Conservation (phyloP, 495 filamentous ascomycete species). For the Collariella sp. region DNA sequence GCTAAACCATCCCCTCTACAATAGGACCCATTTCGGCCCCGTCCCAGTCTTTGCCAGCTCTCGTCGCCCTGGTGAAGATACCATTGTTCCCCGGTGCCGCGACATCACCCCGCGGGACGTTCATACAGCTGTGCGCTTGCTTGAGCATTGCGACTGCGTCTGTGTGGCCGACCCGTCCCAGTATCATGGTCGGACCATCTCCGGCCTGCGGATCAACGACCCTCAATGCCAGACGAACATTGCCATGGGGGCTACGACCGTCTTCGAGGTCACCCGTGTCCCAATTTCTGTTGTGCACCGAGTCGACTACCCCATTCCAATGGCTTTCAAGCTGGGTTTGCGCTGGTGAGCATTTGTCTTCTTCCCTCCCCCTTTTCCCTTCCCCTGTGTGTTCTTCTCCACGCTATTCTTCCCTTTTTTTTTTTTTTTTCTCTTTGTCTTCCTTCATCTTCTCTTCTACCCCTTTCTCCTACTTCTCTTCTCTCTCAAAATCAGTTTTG, state of each 20-base stretch:
- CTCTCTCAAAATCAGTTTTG: too few species aligned
- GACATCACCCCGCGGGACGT: slow-evolving; percentile 10
- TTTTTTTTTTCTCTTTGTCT: too few species aligned
- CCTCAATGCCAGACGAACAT: background rate
- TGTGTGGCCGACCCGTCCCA: background rate
- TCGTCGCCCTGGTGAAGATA: background rate
- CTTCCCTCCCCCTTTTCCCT: too few species aligned
- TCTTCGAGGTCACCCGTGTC: background rate
- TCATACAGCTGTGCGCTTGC: background rate
- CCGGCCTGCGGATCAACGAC: slow-evolving; percentile 6
- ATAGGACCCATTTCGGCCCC: background rate
- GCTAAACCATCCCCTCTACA: background rate
- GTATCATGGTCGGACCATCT: background rate
- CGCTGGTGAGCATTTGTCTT: too few species aligned
- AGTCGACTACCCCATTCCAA: background rate
- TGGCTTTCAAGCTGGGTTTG: slow-evolving; percentile 3
- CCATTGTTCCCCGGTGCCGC: too few species aligned
- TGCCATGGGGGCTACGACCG: background rate
- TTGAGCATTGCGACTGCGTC: background rate
- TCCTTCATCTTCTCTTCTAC: too few species aligned
- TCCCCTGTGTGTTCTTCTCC: background rate
- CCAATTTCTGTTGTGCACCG: background rate
- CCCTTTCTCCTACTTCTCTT: too few species aligned
- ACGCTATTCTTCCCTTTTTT: too few species aligned
- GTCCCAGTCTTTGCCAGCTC: background rate